Evolutionary conservation across 768 basidiomycete genomes (phyloP).

Genomic region (Tylopilus rubrobrunneus): DNA sequence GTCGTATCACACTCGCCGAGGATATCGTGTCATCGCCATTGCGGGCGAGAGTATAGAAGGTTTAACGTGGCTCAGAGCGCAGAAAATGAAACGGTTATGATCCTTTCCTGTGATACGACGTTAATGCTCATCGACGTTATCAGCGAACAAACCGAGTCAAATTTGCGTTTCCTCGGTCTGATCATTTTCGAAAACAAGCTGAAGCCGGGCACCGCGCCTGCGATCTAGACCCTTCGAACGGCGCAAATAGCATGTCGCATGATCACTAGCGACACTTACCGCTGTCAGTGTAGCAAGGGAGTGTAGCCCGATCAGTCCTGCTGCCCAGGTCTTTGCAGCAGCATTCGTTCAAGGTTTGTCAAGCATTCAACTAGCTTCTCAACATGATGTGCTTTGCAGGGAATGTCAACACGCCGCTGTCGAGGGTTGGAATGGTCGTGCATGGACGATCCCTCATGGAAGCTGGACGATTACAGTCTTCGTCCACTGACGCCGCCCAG

Average conservation of each 20-base stretch:
- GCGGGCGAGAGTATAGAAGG: constrained; percentile 95
- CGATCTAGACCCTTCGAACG: constrained; percentile 80
- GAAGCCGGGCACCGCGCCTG: constrained; percentile 87
- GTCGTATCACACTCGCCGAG: constrained; percentile 94
- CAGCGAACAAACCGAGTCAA: constrained; percentile 93
- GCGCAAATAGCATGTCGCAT: constrained; percentile 94
- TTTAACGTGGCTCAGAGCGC: constrained; percentile 95
- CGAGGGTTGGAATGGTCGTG: constrained; percentile 87
- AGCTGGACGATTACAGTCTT: constrained; percentile 84
- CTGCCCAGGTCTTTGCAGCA: constrained; percentile 88
- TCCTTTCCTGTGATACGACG: not conserved
- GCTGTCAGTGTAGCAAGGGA: constrained; percentile 97
- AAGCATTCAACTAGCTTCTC: not conserved
- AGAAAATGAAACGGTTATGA: constrained; percentile 86
- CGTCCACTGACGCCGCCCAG: constrained; percentile 75
- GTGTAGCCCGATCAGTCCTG: constrained; percentile 82
- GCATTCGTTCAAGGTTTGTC: constrained; percentile 64
- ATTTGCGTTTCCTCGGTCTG: constrained; percentile 85
- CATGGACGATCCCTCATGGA: constrained; percentile 83
- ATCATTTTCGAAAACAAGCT: constrained; percentile 98
- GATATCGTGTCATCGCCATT: constrained; percentile 96
- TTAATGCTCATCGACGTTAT: constrained; percentile 1
- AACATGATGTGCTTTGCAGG: constrained; percentile 37
- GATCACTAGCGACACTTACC: constrained; percentile 98
- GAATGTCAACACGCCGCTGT: constrained; percentile 43